These are phyloP conservation scores for Middelhovenomyces tepae DNA, from an alignment of 805 yeast species.

Conservation along the genomic window DNA sequence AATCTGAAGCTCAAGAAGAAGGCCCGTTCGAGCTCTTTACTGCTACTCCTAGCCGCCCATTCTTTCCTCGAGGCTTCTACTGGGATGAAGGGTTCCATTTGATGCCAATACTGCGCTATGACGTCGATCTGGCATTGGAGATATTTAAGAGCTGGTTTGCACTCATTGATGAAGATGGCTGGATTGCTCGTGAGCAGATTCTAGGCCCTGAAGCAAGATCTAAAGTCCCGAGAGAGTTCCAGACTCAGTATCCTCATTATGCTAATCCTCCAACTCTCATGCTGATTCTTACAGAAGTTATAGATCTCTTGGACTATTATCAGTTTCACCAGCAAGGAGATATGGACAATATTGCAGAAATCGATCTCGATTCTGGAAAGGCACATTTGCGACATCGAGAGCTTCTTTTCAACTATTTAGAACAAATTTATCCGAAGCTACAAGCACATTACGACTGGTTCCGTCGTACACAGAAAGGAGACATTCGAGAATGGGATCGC, in stretches of 20 bases:
- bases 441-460: constrained; percentile 79
- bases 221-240: constrained; percentile 77
- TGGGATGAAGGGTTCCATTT: constrained; percentile 99
- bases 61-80: constrained; percentile 92
- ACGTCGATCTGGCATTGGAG: constrained; percentile 71
- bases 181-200: constrained; percentile 95
- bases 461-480: constrained; percentile 71
- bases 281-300: constrained; percentile 43
- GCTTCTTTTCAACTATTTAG: constrained; percentile 28
- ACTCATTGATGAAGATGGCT: constrained; percentile 80
- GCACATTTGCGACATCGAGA: constrained; percentile 49
- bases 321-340: constrained; percentile 29
- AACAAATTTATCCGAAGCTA: constrained; percentile 64
- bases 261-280: constrained; percentile 95
- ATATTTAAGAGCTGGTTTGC: constrained; percentile 82
- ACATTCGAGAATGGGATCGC: constrained; percentile 61
- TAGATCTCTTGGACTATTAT: constrained; percentile 27
- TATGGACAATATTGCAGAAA: background rate
- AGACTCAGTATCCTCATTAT: constrained; percentile 75
- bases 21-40: constrained; percentile 75
- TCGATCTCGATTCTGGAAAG: constrained; percentile 25
- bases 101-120: constrained; percentile 72
- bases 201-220: constrained; percentile 85
- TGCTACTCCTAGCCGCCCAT: constrained; percentile 84
- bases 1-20: constrained; percentile 44